Conservation (phyloP, 2,329 filamentous ascomycete species). For the Calonectria crousiana region DNA sequence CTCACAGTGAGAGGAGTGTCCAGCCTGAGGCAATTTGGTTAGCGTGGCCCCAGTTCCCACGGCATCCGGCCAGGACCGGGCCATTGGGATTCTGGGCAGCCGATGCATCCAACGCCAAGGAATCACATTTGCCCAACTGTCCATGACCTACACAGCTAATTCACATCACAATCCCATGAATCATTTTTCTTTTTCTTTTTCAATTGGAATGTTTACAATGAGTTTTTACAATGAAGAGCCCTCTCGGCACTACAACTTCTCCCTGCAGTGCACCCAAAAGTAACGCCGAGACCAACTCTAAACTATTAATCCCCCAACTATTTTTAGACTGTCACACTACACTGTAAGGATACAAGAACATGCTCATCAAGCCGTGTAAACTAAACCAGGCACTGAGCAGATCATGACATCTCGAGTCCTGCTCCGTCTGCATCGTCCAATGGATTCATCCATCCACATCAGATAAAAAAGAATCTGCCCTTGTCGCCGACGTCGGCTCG, state of each 20-base stretch:
- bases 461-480: background rate
- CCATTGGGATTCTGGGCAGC: background rate
- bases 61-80: background rate
- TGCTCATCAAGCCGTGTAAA: background rate
- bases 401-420: background rate
- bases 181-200: background rate
- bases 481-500: conserved; percentile 1
- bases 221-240: too few relatives aligned
- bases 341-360: background rate
- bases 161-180: too few relatives aligned
- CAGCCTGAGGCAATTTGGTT: background rate
- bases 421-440: background rate
- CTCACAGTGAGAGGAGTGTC: background rate
- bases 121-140: background rate
- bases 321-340: background rate
- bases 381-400: background rate
- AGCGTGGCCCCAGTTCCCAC: background rate
- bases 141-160: background rate
- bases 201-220: background rate
- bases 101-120: background rate
- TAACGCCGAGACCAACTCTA: background rate
- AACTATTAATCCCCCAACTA: background rate
- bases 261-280: background rate
- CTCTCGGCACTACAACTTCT: background rate
- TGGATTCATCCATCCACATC: background rate